Evolutionary conservation across 768 basidiomycete genomes (phyloP).

Genomic region (Rhizopogon roseolus): DNA sequence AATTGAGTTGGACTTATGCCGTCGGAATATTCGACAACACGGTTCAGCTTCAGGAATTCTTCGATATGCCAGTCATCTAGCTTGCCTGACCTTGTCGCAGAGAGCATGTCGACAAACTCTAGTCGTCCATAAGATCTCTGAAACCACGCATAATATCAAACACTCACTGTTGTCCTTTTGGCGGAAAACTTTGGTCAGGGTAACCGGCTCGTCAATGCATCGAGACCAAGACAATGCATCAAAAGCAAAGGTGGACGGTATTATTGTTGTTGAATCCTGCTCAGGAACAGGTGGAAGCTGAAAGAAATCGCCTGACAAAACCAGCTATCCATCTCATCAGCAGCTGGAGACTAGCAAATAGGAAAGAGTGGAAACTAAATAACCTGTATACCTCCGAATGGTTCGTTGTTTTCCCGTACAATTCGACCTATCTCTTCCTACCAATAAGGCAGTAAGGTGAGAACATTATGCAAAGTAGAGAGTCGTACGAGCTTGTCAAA

Average conservation of each 20-base stretch:
- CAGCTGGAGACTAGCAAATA: background rate
- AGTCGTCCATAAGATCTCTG: background rate
- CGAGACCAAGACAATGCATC: constrained; percentile 56
- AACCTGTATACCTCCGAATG: constrained; percentile 71
- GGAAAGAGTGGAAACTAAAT: background rate
- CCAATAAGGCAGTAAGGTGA: background rate
- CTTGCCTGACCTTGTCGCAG: constrained; percentile 91
- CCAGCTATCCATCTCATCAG: constrained; percentile 39
- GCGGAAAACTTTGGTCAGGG: constrained; percentile 64
- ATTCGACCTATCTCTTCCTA: constrained; percentile 35
- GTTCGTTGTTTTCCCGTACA: constrained; percentile 36
- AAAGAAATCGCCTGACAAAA: constrained; percentile 77
- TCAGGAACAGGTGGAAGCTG: constrained; percentile 71
- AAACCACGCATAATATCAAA: background rate
- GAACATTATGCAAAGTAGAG: constrained; percentile 27
- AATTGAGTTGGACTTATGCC: constrained; percentile 86
- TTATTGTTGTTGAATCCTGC: constrained; percentile 41
- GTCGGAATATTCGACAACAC: constrained; percentile 69
- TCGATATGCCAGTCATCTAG: constrained; percentile 60
- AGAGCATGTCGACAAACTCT: constrained; percentile 95
- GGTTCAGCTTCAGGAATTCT: constrained; percentile 62
- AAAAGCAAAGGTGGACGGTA: constrained; percentile 58
- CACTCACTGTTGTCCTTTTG: constrained; percentile 54
- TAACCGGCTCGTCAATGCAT: constrained; percentile 42
- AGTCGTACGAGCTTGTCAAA: constrained; percentile 65